Percentiles rank a stretch among this genome's conserved stretches.
Conservation (phyloP, 2,329 filamentous ascomycete genomes). For the Penicillium expansum region DNA sequence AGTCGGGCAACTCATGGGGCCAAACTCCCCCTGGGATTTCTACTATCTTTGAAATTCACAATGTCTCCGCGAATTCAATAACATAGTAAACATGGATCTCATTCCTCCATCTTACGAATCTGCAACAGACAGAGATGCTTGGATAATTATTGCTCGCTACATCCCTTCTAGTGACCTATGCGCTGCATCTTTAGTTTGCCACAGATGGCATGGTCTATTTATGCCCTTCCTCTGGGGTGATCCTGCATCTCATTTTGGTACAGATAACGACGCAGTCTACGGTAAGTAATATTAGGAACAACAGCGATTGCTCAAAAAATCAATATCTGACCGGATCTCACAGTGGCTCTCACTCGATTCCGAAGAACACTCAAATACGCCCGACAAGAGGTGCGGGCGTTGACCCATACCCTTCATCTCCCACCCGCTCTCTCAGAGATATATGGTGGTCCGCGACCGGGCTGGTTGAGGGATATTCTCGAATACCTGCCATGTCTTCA, state of each 20-base stretch:
- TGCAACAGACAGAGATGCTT: conserved; percentile 55
- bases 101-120: conserved; percentile 60
- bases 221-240: conserved; percentile 61
- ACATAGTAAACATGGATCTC: conserved; percentile 49
- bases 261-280: conserved; percentile 60
- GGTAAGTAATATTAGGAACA: conserved; percentile 31
- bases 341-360: conserved; percentile 59
- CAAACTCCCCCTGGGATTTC: neutral
- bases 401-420: conserved; percentile 62
- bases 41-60: neutral
- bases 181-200: conserved; percentile 55
- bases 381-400: conserved; percentile 50
- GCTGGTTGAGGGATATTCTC: conserved; percentile 60
- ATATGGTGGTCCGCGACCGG: conserved; percentile 57
- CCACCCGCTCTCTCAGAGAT: conserved; percentile 60
- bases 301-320: neutral
- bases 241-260: conserved; percentile 61
- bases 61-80: neutral
- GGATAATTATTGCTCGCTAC: conserved; percentile 56
- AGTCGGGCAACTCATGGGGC: conserved; percentile 6
- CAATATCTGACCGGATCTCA: neutral
- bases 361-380: conserved; percentile 56
- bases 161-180: conserved; percentile 57
- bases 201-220: conserved; percentile 58
- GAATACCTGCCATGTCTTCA: conserved; percentile 59